Evolutionary conservation across 331 rosid genomes (phyloP), one percentile per base, ranked within the genome.

Genomic region (Ulmus americana): DNA sequence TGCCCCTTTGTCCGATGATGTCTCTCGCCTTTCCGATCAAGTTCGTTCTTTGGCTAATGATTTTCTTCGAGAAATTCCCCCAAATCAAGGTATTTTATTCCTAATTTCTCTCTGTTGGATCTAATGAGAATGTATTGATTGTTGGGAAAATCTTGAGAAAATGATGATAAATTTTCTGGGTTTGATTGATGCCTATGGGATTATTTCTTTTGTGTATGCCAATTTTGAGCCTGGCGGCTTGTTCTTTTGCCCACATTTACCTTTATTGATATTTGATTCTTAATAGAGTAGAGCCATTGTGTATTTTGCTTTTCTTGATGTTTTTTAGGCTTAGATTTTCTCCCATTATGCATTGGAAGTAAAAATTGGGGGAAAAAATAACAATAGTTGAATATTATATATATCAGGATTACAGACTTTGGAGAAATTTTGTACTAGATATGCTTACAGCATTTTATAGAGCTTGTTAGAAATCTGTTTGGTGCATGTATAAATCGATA

Each of bases 21-120:
- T 92, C 61, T 59, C 86, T 68, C 83, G 79, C 51, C 89, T 92
- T 55, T 82, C 97, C 59, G 73, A 91, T 8, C 60, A 83, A 73
- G 76, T 92, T 75, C 91, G 82, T 70, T 77, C 90, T 10, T 14
- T 79, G 54, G 67, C 79, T 39, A 39, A 63, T 73, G 86, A 79
- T 76, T 78, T 89, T 15, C 81, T 85, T 74, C 5, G 6, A 47
- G 67, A 66, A 20, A 59, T 35, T 40, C 84, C 96, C 57, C 87
- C 90, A 10, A 64, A 57, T 52, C 40, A 78, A 78, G 96, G 95
- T 85, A 51, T 50, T 60, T 43, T 14, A 55, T n/a, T 16, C 44
- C 10, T 8, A 11, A 38, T 38, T 14, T 46, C n/a, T 51, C 39
- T 16, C 41, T 18, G 5, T 46, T 10, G 6, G 41, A n/a, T 47